Conservation (phyloP, 148 eudicot genomes). For the Rhododendron vialii region DNA sequence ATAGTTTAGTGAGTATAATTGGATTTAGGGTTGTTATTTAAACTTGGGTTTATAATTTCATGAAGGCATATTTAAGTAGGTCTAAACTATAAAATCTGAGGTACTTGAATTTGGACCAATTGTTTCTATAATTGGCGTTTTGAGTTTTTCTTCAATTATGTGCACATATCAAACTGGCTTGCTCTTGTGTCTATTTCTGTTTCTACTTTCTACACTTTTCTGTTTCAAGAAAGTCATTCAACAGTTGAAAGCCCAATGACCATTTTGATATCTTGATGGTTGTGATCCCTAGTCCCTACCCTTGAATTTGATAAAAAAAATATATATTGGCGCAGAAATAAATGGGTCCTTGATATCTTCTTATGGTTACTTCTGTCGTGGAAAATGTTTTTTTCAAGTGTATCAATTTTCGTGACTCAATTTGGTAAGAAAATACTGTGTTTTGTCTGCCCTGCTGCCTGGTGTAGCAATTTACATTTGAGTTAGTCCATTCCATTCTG, state of each 20-base stretch:
- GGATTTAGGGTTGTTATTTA: neutral
- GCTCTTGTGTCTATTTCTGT: neutral
- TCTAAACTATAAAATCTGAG: neutral
- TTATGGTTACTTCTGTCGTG: neutral
- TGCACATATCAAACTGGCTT: neutral
- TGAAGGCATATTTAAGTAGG: neutral
- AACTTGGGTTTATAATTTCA: neutral
- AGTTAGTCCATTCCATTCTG: neutral
- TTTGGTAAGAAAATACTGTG: neutral
- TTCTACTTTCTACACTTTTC: neutral
- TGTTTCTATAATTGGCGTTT: neutral
- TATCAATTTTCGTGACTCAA: conserved; percentile 5
- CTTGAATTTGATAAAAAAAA: neutral
- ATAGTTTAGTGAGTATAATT: neutral
- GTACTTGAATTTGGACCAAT: neutral
- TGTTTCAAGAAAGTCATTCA: neutral
- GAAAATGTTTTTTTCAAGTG: neutral
- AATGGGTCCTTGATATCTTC: neutral
- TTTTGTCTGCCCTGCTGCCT: neutral
- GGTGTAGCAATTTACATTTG: neutral
- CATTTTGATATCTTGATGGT: neutral
- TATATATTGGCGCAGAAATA: neutral
- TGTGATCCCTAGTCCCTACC: neutral
- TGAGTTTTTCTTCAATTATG: neutral
- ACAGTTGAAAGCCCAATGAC: neutral